Conservation (phyloP, 2,329 filamentous ascomycete genomes). For the Phaeoacremonium minimum region DNA sequence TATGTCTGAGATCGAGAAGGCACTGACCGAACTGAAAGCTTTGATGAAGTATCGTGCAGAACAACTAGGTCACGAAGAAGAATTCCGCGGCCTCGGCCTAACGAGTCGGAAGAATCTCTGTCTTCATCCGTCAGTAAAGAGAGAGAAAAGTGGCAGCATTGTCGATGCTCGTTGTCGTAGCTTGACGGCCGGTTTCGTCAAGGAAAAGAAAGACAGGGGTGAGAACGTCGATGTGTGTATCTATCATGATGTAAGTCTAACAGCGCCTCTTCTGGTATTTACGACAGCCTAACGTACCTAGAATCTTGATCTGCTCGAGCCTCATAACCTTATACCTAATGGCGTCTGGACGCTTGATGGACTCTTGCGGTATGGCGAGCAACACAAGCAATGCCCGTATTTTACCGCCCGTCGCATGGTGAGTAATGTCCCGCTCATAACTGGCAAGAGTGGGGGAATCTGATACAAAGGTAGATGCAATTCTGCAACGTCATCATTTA, state of each 20-base stretch:
- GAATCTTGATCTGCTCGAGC: slow-evolving; percentile 92
- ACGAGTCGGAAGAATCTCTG: slow-evolving; percentile 98
- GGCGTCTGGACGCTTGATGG: slow-evolving; percentile 95
- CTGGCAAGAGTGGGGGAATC: slow-evolving; percentile 12
- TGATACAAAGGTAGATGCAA: slow-evolving; percentile 64
- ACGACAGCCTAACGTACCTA: slow-evolving; percentile 22
- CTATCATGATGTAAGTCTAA: slow-evolving; percentile 74
- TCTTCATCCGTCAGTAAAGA: slow-evolving; percentile 90
- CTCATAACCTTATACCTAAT: slow-evolving; percentile 89
- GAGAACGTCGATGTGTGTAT: slow-evolving; percentile 93
- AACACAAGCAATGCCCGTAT: slow-evolving; percentile 96
- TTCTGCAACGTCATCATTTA: slow-evolving; percentile 99
- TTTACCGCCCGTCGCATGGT: slow-evolving; percentile 95
- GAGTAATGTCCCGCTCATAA: too few relatives aligned
- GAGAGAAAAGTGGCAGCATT: slow-evolving; percentile 90
- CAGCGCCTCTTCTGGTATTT: not conserved
- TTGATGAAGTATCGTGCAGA: slow-evolving; percentile 93
- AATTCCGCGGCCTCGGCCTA: slow-evolving; percentile 86
- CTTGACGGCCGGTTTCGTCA: slow-evolving; percentile 92
- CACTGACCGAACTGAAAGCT: slow-evolving; percentile 81
- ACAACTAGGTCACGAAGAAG: slow-evolving; percentile 84
- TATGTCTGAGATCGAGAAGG: slow-evolving; percentile 99
- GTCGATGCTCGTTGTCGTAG: slow-evolving; percentile 96
- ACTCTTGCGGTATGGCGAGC: slow-evolving; percentile 82
- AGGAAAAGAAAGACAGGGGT: slow-evolving; percentile 93